Percentiles rank a stretch among this genome's conserved stretches.
These are phyloP conservation scores for Luvunga scandens DNA, from an alignment of 345 rosid species.

Conservation along the genomic window DNA sequence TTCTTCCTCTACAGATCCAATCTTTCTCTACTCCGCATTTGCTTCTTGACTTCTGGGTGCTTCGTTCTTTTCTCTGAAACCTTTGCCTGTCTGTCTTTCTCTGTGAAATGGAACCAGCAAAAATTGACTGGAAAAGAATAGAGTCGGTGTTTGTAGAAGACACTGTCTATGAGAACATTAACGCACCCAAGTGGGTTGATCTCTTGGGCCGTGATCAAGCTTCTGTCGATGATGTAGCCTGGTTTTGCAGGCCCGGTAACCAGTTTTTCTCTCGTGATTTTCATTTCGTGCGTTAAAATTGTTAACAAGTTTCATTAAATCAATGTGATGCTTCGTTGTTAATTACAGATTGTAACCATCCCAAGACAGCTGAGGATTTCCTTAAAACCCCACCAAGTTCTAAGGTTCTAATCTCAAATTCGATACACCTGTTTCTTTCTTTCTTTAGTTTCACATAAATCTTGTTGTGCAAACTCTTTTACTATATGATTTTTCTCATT, in stretches of 20 bases:
- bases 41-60: slow-evolving; percentile 14
- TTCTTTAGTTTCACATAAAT: neutral
- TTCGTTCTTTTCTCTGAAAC: slow-evolving; percentile 12
- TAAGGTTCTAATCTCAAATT: slow-evolving; percentile 28
- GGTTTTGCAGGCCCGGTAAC: slow-evolving; percentile 90
- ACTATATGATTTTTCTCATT: neutral
- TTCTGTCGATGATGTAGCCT: slow-evolving; percentile 47
- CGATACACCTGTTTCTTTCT: neutral
- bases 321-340: neutral
- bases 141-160: slow-evolving; percentile 75
- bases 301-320: neutral
- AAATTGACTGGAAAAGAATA: slow-evolving; percentile 85
- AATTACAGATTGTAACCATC: slow-evolving; percentile 74
- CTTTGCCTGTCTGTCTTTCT: neutral
- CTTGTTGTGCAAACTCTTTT: neutral
- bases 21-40: neutral
- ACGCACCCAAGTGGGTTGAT: slow-evolving; percentile 90
- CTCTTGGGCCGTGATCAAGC: slow-evolving; percentile 44
- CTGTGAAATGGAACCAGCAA: slow-evolving; percentile 71
- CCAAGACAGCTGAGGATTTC: slow-evolving; percentile 76
- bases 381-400: slow-evolving; percentile 45
- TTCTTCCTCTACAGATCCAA: neutral
- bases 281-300: neutral
- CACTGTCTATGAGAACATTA: slow-evolving; percentile 65
- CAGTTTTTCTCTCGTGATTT: neutral